Evolutionary conservation across 805 yeast genomes (phyloP).

Genomic region (Candida tallmaniae): DNA sequence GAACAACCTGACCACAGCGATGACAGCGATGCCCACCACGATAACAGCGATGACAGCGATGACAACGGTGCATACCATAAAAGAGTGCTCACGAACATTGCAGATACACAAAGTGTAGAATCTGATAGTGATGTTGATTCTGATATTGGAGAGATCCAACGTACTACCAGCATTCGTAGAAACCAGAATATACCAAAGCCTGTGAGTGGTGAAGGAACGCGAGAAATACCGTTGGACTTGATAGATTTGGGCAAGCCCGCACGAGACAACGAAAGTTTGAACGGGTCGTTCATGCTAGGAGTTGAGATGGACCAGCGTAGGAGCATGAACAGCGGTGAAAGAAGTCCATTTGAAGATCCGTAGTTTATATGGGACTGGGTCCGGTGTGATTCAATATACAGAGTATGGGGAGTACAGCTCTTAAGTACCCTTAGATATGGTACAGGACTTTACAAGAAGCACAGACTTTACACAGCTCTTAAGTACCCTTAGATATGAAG

Average conservation of each 20-base stretch:
- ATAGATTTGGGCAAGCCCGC: slow-evolving; percentile 10
- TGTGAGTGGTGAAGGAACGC: slow-evolving; percentile 1
- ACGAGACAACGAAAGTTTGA: slow-evolving; percentile 8
- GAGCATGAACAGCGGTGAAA: slow-evolving; percentile 14
- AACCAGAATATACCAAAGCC: slow-evolving; percentile 8
- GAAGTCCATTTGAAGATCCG: slow-evolving; percentile 28
- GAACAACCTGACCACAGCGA: slow-evolving; percentile 15
- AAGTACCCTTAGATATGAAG: too few species aligned
- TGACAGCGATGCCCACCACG: slow-evolving; percentile 11
- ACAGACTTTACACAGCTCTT: too few species aligned
- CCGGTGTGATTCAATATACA: too few species aligned
- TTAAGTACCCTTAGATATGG: too few species aligned
- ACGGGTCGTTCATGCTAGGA: slow-evolving; percentile 29
- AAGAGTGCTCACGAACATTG: slow-evolving; percentile 9
- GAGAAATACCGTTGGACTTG: slow-evolving; percentile 10
- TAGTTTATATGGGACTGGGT: too few species aligned
- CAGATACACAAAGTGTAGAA: slow-evolving; percentile 11
- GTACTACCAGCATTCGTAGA: slow-evolving; percentile 34
- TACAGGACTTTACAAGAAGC: too few species aligned
- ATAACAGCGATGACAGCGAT: slow-evolving; percentile 1
- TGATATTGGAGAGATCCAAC: slow-evolving; percentile 41
- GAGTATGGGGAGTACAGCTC: too few species aligned
- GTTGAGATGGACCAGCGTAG: slow-evolving; percentile 23
- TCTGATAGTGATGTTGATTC: slow-evolving; percentile 40
- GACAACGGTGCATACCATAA: slow-evolving; percentile 4